Evolutionary conservation across 2,329 filamentous ascomycete species (phyloP), one percentile per base, ranked within the genome.

Genomic region (Pseudogymnoascus sp.): DNA sequence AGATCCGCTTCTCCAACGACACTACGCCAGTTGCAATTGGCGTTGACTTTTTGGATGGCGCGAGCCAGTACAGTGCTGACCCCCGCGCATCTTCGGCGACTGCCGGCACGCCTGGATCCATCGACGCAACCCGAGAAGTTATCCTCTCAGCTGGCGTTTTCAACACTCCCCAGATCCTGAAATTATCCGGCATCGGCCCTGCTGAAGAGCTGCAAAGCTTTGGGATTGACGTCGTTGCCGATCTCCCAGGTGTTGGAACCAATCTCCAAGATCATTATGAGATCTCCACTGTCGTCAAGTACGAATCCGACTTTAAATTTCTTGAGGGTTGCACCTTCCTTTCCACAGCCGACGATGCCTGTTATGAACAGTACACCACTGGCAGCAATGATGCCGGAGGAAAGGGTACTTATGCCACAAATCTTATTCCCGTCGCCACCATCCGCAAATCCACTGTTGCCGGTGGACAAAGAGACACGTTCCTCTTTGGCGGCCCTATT

Each of bases 221-320:
- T 67, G 71, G 74, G 30, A 84, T 86, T 64, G 71, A 75, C 2
- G 75, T 84, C 4, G 66, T 85, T 36, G 72, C 74, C 3, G 77
- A 87, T 68, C 76, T 84, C 1, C 84, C 84, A 0, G 62, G 62
- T 22, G 84, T 89, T n/a, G 85, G 85, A 42, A 78, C 75, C 35
- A 85, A 86, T 71, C 74, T 86, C 1, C 77, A 81, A 68, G 82
- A 86, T 69, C 80, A 80, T 64, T 81, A 81, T 69, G 80, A 80
- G 69, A 75, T 80, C 59, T 72, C 74, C 23, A 60, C 45, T 14
- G 73, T 80, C 16, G 70, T 77, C 39, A 79, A 76, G 33, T 74
- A 78, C 23, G 75, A 72, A 3, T 75, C 69, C 60, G 72, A 76
- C 64, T 77, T 75, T 66, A 70, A 69, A 4, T 65, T 73, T 16